These are phyloP conservation scores for Mrakia gelida DNA, from an alignment of 768 basidiomycete species.

Conservation along the genomic window DNA sequence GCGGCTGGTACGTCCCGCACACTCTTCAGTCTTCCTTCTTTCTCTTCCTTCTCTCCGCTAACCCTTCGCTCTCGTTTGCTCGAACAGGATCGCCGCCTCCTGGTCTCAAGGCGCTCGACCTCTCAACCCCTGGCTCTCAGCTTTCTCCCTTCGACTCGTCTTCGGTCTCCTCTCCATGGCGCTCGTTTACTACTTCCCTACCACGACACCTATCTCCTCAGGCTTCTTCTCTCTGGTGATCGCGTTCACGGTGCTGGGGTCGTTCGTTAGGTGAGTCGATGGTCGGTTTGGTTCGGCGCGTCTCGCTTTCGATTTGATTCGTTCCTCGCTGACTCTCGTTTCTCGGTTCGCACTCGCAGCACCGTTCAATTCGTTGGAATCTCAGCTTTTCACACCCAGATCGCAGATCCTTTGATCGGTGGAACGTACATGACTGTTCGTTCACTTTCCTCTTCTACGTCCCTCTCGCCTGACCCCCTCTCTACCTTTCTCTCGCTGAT, in stretches of 20 bases:
- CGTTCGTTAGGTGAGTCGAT: constrained; percentile 70
- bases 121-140: constrained; percentile 64
- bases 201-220: constrained; percentile 39
- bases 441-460: neutral
- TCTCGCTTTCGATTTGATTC: neutral
- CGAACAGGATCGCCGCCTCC: constrained; percentile 27
- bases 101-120: constrained; percentile 41
- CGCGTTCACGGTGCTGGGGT: constrained; percentile 71
- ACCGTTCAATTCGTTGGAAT: constrained; percentile 99
- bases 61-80: neutral
- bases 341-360: constrained; percentile 41
- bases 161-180: constrained; percentile 69
- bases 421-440: constrained; percentile 86
- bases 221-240: constrained; percentile 77
- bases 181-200: constrained; percentile 80
- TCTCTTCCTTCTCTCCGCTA: constrained; percentile 37
- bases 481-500: neutral
- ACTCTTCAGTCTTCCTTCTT: no score
- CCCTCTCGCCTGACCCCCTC: neutral
- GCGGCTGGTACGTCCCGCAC: constrained; percentile 59
- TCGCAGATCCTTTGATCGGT: constrained; percentile 93
- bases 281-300: constrained; percentile 27
- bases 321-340: constrained; percentile 40
- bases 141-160: constrained; percentile 79
- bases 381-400: constrained; percentile 95